phyloP scores from a whole-genome alignment of 257 asterid genomes.

The Scutellaria galericulata region DNA sequence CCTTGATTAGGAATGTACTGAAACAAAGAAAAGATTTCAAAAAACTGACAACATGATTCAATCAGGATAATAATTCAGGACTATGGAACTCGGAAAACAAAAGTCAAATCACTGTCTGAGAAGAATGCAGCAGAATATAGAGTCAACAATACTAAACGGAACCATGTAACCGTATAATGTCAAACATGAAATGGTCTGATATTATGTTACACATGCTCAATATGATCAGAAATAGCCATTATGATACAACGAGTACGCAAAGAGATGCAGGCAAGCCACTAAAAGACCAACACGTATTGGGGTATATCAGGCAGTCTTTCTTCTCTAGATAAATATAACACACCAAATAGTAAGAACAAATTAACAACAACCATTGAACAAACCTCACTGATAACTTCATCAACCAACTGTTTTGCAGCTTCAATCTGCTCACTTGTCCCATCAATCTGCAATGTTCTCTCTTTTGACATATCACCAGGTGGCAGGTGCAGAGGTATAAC shows the following conservation, averaged over 20 bases:
- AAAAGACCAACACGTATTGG: background rate
- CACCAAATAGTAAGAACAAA: conserved; percentile 16
- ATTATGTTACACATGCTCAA: conserved; percentile 6
- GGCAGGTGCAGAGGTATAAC: conserved; percentile 96
- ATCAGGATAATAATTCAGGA: background rate
- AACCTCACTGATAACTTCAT: conserved; percentile 95
- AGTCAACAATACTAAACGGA: conserved; percentile 6
- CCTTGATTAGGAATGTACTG: background rate
- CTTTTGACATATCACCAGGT: conserved; percentile 86
- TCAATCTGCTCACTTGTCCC: conserved; percentile 90
- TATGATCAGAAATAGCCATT: background rate
- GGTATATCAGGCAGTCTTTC: background rate
- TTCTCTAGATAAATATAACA: background rate
- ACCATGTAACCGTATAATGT: background rate
- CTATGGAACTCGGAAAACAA: background rate
- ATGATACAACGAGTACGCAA: background rate
- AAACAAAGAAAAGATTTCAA: background rate
- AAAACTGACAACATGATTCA: background rate
- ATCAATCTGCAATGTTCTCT: conserved; percentile 90
- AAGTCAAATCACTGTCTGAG: background rate
- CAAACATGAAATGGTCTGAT: background rate
- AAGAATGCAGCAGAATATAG: conserved; percentile 10
- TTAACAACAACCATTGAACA: conserved; percentile 42
- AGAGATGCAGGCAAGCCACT: background rate
- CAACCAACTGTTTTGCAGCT: conserved; percentile 75